Percentiles rank a stretch among this genome's conserved stretches.
phyloP scores from a whole-genome alignment of 768 basidiomycete species.

The Xerocomellus amylosporus region DNA sequence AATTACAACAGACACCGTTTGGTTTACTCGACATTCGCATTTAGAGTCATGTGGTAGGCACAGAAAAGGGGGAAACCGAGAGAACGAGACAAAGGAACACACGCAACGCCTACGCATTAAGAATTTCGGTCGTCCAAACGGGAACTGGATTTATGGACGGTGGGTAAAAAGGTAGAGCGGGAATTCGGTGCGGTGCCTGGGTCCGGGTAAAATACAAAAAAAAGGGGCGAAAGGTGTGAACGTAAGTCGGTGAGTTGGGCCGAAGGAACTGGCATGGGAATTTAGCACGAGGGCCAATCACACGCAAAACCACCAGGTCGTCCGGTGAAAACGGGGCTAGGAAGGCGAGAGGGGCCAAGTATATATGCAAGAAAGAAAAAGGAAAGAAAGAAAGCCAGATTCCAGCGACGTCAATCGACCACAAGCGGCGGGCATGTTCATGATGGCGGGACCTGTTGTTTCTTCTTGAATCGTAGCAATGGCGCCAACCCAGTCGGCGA shows the following conservation, averaged over 20 bases:
- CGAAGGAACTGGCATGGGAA: not conserved
- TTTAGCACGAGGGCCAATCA: not conserved
- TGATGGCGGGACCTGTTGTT: conserved; percentile 47
- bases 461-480: conserved; percentile 75
- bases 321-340: not conserved
- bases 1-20: conserved; percentile 24
- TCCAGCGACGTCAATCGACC: not conserved
- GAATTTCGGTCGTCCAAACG: not conserved
- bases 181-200: not conserved
- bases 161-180: not conserved
- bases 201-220: not conserved
- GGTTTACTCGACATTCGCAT: conserved; percentile 13
- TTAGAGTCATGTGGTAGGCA: not conserved
- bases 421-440: not conserved
- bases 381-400: not conserved
- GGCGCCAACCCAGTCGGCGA: conserved; percentile 79
- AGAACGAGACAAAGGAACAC: not conserved
- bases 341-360: not conserved
- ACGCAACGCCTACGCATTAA: not conserved
- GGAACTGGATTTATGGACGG: not conserved
- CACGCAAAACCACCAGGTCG: not conserved
- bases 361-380: conserved; percentile 22
- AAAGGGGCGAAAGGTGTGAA: not conserved
- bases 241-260: not conserved
- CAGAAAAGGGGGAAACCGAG: conserved; percentile 6